Percentiles rank a stretch among this genome's conserved stretches.
Evolutionary conservation across 345 rosid genomes (phyloP).

Genomic region (Triadica sebifera): DNA sequence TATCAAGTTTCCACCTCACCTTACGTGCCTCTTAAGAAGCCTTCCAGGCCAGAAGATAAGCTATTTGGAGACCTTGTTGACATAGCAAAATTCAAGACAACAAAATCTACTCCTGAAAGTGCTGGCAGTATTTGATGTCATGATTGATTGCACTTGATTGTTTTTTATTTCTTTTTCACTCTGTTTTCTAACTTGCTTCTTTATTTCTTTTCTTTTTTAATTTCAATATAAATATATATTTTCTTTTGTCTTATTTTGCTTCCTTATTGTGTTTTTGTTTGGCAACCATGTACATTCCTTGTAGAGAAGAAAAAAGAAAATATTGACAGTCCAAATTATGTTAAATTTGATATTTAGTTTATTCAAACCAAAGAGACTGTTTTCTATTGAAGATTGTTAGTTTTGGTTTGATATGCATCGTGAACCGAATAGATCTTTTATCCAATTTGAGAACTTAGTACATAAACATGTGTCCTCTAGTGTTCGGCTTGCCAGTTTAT

Average conservation of each 20-base stretch:
- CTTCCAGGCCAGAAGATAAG: constrained; percentile 53
- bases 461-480: not conserved
- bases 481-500: not conserved
- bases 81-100: constrained; percentile 73
- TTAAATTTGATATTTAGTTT: constrained; percentile 11
- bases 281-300: constrained; percentile 50
- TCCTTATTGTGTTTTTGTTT: constrained; percentile 34
- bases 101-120: constrained; percentile 61
- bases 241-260: constrained; percentile 14
- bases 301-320: constrained; percentile 33
- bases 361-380: not conserved
- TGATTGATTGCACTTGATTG: not conserved
- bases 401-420: constrained; percentile 14
- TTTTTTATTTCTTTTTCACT: not conserved
- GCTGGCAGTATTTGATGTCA: constrained; percentile 77
- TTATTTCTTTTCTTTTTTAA: constrained; percentile 4
- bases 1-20: constrained; percentile 57
- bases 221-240: constrained; percentile 32
- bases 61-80: constrained; percentile 96
- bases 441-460: not conserved
- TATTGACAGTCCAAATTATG: constrained; percentile 10
- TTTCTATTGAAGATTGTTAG: not conserved
- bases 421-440: not conserved
- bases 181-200: constrained; percentile 17
- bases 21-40: constrained; percentile 53